These are phyloP conservation scores for Trichoderma erinaceum DNA, from an alignment of 495 filamentous ascomycete species.

Conservation along the genomic window DNA sequence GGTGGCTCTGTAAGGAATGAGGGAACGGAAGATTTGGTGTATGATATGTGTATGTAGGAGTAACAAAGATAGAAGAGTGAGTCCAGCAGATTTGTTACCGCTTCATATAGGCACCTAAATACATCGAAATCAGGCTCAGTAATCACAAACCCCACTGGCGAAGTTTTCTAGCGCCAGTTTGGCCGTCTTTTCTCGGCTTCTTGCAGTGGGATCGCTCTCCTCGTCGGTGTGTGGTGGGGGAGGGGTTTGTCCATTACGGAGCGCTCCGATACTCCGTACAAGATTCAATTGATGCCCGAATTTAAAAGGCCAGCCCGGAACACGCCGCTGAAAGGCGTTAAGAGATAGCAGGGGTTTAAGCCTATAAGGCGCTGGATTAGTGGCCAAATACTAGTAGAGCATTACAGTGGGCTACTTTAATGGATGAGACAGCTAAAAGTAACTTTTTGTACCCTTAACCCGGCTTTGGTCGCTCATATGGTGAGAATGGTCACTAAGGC, in stretches of 20 bases:
- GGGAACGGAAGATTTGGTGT: neutral
- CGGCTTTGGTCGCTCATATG: neutral
- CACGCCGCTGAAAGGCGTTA: neutral
- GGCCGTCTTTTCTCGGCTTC: neutral
- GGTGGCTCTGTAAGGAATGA: neutral
- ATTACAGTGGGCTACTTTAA: neutral
- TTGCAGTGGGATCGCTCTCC: neutral
- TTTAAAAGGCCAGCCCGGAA: neutral
- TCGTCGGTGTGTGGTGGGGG: neutral
- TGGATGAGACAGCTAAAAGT: neutral
- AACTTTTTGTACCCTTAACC: neutral
- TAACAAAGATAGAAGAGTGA: no score
- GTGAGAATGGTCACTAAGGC: neutral
- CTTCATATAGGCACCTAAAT: no score
- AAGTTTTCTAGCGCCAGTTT: constrained; percentile 10
- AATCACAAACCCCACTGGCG: neutral
- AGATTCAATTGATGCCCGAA: no score
- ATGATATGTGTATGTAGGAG: neutral
- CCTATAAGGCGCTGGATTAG: neutral
- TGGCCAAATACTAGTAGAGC: neutral
- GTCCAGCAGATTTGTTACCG: no score
- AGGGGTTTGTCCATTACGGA: no score
- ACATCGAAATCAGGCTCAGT: no score
- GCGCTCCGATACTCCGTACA: no score
- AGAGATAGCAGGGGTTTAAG: neutral